A percentile compares a stretch with the other conserved stretches of the same genome.
Conservation (phyloP, 139 green algal genomes). For the Chlamydomonas schloesseri region DNA sequence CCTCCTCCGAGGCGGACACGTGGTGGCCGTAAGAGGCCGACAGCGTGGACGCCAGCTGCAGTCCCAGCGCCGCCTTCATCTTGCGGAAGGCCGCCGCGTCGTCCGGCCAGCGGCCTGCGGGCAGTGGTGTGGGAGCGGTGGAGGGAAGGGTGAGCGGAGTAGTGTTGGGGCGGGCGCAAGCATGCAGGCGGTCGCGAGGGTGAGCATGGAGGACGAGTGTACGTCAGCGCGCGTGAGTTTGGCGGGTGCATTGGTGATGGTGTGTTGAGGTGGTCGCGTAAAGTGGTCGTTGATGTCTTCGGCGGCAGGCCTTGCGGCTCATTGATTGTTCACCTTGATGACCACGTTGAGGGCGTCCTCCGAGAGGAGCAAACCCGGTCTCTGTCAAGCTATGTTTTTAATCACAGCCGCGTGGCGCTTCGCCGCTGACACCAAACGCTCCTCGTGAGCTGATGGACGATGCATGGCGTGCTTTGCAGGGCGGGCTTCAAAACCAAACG, state of each 20-base stretch:
- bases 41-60: constrained; percentile 78
- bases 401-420: constrained; percentile 54
- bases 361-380: constrained; percentile 30
- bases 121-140: neutral
- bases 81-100: constrained; percentile 72
- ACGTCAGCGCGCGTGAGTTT: too few species aligned
- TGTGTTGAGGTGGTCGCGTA: neutral
- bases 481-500: too few species aligned
- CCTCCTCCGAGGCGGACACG: constrained; percentile 63
- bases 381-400: constrained; percentile 40
- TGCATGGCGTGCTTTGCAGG: too few species aligned
- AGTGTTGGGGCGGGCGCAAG: neutral
- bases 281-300: neutral
- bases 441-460: too few species aligned
- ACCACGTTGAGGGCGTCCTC: constrained; percentile 26
- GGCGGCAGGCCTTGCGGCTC: constrained; percentile 25
- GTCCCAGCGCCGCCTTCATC: constrained; percentile 80
- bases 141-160: neutral
- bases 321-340: constrained; percentile 66
- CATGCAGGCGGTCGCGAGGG: too few species aligned
- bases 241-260: neutral
- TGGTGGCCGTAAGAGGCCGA: constrained; percentile 60
- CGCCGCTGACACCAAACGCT: neutral
- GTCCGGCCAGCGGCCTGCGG: constrained; percentile 71
- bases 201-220: too few species aligned